A percentile compares a stretch with the other conserved stretches of the same genome.
phyloP scores from a whole-genome alignment of 768 basidiomycete genomes.

The Sistotremastrum suecicum region DNA sequence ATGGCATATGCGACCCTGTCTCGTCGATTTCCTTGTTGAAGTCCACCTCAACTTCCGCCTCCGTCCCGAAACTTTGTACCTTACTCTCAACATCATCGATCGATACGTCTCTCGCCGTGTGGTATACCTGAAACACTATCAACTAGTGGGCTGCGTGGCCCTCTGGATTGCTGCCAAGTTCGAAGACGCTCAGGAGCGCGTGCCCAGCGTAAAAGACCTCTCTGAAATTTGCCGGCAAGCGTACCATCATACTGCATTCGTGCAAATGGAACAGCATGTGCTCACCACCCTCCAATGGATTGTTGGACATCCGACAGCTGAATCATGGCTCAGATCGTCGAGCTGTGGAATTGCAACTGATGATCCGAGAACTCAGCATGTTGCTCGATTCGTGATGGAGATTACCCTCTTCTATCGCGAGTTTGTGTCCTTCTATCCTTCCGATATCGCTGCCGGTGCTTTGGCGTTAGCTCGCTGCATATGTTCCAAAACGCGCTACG shows the following conservation, averaged over 20 bases:
- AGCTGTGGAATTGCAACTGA: slow-evolving; percentile 65
- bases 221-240: slow-evolving; percentile 91
- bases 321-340: slow-evolving; percentile 86
- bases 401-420: slow-evolving; percentile 97
- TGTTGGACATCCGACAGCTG: slow-evolving; percentile 93
- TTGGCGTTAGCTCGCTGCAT: slow-evolving; percentile 81
- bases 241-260: slow-evolving; percentile 94
- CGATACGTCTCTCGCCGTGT: slow-evolving; percentile 98
- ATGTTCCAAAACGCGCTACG: slow-evolving; percentile 62
- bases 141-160: slow-evolving; percentile 95
- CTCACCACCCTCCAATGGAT: slow-evolving; percentile 93
- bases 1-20: slow-evolving; percentile 98
- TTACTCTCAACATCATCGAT: slow-evolving; percentile 97
- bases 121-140: slow-evolving; percentile 98
- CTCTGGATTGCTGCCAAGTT: slow-evolving; percentile 99
- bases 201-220: slow-evolving; percentile 90
- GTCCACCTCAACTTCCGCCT: slow-evolving; percentile 96
- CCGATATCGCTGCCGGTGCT: slow-evolving; percentile 79
- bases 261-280: slow-evolving; percentile 98
- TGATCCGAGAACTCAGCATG: slow-evolving; percentile 83
- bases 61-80: slow-evolving; percentile 95
- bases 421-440: slow-evolving; percentile 76
- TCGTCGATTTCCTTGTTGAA: slow-evolving; percentile 98
- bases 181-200: slow-evolving; percentile 96
- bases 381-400: slow-evolving; percentile 98